Evolutionary conservation across 495 filamentous ascomycete genomes (phyloP), one percentile per base, ranked within the genome.

Genomic region (Hyaloscypha hepaticicola): DNA sequence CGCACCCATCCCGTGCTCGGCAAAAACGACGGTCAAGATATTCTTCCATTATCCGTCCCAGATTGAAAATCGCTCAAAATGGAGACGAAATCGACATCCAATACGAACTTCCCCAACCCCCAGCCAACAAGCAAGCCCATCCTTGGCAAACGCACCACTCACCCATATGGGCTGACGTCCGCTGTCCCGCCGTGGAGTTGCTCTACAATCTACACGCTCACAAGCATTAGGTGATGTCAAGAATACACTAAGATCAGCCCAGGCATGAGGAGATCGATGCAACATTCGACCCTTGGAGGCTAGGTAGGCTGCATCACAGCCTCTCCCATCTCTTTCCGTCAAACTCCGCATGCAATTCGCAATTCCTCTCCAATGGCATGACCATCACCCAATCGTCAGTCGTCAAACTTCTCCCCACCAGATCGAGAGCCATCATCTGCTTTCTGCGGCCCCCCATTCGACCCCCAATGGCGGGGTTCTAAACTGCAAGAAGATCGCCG

Each of bases 361-460:
- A n/a, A n/a, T 45, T 19, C 38, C 11, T 45, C 31, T 33, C 19
- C 38, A 0, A 45, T 53, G 22, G 50, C 50, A 24, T 53, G 50
- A 53, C 50, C 22, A 21, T 53, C 50, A 53, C 50, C 50, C 50
- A 53, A 24, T 53, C 50, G 26, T 28, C 50, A 8, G 22, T 45
- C 22, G 25, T 8, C 50, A 53, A 9, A 45, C 11, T 16, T 45
- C 38, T 45, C 26, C 26, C 50, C 50, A 53, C 50, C 50, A 28
- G 50, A 25, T 28, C 5, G 22, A 53, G 3, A 24, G 21, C 21
- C 38, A 0, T 45, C 50, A 3, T 24, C 21, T 28, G 50, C 22
- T 8, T n/a, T 24, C 21, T 53, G 22, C 48, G 50, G 12, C 21
- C 22, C 26, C 8, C 16, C 19, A 24, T 25, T 53, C 50, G 26